Evolutionary conservation across 2,329 filamentous ascomycete genomes (phyloP), one percentile per base, ranked within the genome.

Genomic region (Microsporum ferrugineum): DNA sequence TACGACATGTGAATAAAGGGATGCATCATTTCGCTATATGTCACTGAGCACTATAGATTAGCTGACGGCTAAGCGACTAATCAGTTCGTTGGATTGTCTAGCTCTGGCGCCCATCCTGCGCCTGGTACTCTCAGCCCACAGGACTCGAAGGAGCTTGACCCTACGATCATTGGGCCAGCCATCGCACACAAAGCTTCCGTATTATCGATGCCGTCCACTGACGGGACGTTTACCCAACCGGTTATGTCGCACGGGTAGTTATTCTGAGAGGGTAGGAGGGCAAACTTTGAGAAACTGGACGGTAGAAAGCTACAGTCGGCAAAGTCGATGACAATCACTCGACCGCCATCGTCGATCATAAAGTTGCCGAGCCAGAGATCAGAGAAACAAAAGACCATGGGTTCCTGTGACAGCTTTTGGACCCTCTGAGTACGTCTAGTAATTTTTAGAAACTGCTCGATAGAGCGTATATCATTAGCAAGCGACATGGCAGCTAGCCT

Each of bases 301-400:
- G 65, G 66, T 10, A 67, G 57, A 36, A 66, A 59, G 57, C 66
- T 67, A 12, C 57, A 23, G 5, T 56, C 55, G n/a, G 41, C 47
- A 17, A 66, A 64, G 17, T 67, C 66, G 36, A 66, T 55, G 8
- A 64, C 63, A 12, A n/a, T 45, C 8, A 66, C 49, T 8, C 31
- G 29, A 38, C 55, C 53, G 12, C 63, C 34, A 2, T 64, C 39
- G 47, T 65, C 63, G 8, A 67, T 64, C 2, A 66, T 64, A 38
- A 65, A 67, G 57, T 67, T 67, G 8, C 29, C 64, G 12, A 57
- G 59, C 43, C 51, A 62, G 36, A 64, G 1, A 45, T 66, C 65
- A 1, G 64, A 60, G 33, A 65, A 60, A 45, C 66, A 66, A 61
- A 66, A 67, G 31, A 67, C 61, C 65, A 66, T 63, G 0, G 65